Conservation (phyloP, 1,139 yeast genomes). For the Candida sanyaensis region DNA sequence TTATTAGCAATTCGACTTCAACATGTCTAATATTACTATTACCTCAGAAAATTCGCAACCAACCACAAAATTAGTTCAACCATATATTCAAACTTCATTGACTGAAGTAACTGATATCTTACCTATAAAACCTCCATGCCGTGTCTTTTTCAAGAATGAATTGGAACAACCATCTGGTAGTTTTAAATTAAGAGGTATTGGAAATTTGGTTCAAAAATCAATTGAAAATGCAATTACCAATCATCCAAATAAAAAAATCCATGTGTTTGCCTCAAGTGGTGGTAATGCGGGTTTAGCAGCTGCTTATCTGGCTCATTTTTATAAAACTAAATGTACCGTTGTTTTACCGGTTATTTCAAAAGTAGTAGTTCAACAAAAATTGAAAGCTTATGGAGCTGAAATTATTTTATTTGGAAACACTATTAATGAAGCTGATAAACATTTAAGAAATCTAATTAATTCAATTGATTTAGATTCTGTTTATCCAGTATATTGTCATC, state of each 20-base stretch:
- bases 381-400: conserved; percentile 51
- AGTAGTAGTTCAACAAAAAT: conserved; percentile 25
- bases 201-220: conserved; percentile 41
- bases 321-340: conserved; percentile 58
- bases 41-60: conserved; percentile 14
- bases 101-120: conserved; percentile 35
- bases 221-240: conserved; percentile 18
- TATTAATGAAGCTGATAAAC: conserved; percentile 68
- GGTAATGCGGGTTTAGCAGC: conserved; percentile 84
- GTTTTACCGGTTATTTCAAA: conserved; percentile 59
- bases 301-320: conserved; percentile 55
- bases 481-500: conserved; percentile 64
- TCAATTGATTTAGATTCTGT: conserved; percentile 24
- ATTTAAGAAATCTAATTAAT: conserved; percentile 42
- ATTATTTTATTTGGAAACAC: conserved; percentile 56
- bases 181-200: conserved; percentile 70
- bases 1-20: conserved; percentile 10
- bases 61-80: conserved; percentile 15
- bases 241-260: conserved; percentile 30
- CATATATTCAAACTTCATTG: conserved; percentile 45
- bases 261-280: conserved; percentile 67
- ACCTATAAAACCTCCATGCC: conserved; percentile 40
- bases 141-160: conserved; percentile 61
- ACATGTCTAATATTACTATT: conserved; percentile 13
- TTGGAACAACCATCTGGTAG: conserved; percentile 72